Evolutionary conservation across 2,329 filamentous ascomycete species (phyloP), one percentile per base, ranked within the genome.

Genomic region (Penicillium psychrosexuale): DNA sequence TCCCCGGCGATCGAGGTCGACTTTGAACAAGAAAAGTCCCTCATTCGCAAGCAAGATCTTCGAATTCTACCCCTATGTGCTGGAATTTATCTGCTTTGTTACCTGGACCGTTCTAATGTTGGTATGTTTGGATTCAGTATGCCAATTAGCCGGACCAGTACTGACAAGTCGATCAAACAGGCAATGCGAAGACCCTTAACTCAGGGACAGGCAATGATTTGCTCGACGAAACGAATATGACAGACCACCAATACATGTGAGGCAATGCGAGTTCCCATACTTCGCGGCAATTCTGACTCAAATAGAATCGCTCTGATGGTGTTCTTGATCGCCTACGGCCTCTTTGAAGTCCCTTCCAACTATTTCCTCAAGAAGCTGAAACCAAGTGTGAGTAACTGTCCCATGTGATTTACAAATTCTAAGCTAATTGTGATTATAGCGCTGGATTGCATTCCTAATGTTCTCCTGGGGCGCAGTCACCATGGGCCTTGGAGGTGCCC

Each of bases 51-150:
- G 31, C 31, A 87, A 63, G 86, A 89, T 67, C 55, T 82, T n/a
- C 78, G 81, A 54, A 85, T 89, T 54, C 75, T 88, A 13, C 85
- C 86, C 1, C 71, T 88, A 15, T 82, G 78, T 15, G 82, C 30
- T 11, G 30, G 30, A 12, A 31, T 31, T 31, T 31, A 31, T 31
- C 30, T 31, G 9, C 30, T 31, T 31, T 31, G 30, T 12, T 31
- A 31, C 11, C 30, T 31, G 2, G 30, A 31, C 30, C 30, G 30
- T 31, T 31, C 30, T 8, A 31, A 31, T 11, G 9, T 31, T 31
- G 30, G 30, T 31, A 31, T 31, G 30, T 31, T 31, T 19, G 9
- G 9, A 31, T 31, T 11, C 11, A 11, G 8, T 9, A 11, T 11
- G 30, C 30, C 11, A 12, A 8, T 31, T 31, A 31, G 30, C 30